Percentiles rank a stretch among this genome's conserved stretches.
Conservation (phyloP, 441 rosid species). For the Jatropha podagrica region DNA sequence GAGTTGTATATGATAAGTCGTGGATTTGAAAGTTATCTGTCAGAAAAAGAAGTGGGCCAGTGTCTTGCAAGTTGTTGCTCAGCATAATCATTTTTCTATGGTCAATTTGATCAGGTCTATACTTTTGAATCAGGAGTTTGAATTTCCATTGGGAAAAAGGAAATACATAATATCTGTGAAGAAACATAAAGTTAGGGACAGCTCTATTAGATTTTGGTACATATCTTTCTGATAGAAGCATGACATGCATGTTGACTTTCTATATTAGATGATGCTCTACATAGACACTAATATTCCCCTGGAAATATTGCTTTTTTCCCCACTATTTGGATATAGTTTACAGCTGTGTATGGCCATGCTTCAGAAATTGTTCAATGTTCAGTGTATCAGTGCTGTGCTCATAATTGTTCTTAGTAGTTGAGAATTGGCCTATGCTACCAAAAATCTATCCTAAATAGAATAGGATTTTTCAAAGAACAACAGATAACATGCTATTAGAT, state of each 20-base stretch:
- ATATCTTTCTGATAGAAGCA: background rate
- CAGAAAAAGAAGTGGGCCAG: background rate
- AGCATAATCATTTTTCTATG: background rate
- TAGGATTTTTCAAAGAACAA: background rate
- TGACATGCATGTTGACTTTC: background rate
- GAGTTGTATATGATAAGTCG: background rate
- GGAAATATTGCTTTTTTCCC: background rate
- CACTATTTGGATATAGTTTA: background rate
- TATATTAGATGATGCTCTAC: background rate
- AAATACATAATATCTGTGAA: background rate
- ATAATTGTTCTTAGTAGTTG: background rate
- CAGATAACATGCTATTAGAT: background rate
- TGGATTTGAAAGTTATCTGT: background rate
- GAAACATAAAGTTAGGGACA: background rate
- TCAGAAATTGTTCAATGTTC: background rate
- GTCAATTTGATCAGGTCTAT: background rate
- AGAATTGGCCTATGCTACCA: constrained; percentile 7
- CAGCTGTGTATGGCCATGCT: background rate
- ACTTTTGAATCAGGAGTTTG: background rate
- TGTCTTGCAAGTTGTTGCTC: background rate
- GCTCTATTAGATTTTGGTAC: background rate
- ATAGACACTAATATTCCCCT: background rate
- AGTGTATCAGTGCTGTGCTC: background rate
- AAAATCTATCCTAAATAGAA: background rate
- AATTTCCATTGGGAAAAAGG: background rate